A percentile compares a stretch with the other conserved stretches of the same genome.
Conservation (phyloP, 495 filamentous ascomycete genomes). For the Talaromyces liani region DNA sequence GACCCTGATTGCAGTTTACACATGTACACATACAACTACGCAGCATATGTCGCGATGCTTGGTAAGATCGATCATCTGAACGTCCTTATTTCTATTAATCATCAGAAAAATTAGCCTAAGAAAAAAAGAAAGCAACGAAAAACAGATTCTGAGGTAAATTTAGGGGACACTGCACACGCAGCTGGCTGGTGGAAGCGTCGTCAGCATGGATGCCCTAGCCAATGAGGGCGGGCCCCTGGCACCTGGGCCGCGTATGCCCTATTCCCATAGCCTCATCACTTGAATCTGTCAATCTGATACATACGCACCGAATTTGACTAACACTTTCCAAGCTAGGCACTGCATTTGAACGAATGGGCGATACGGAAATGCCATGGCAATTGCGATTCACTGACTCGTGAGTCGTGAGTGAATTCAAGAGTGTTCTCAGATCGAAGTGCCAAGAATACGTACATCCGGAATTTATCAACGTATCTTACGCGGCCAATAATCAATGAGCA, state of each 20-base stretch:
- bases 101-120: neutral
- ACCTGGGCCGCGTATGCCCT: slow-evolving; percentile 39
- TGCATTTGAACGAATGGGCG: neutral
- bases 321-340: neutral
- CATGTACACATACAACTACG: neutral
- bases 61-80: neutral
- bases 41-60: neutral
- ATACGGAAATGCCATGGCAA: neutral
- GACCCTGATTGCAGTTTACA: neutral
- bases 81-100: neutral
- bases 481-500: neutral
- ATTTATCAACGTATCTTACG: neutral
- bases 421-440: neutral
- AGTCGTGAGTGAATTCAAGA: no score
- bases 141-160: neutral
- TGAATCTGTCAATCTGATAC: neutral
- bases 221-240: slow-evolving; percentile 29
- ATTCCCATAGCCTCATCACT: neutral
- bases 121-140: neutral
- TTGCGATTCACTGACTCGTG: no score
- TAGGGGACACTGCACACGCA: slow-evolving; percentile 14
- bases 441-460: neutral
- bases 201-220: slow-evolving; percentile 33
- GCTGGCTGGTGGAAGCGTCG: slow-evolving; percentile 30
- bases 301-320: neutral